A percentile compares a stretch with the other conserved stretches of the same genome.
Evolutionary conservation across 2,329 filamentous ascomycete species (phyloP).

Genomic region (Myotisia sp.): DNA sequence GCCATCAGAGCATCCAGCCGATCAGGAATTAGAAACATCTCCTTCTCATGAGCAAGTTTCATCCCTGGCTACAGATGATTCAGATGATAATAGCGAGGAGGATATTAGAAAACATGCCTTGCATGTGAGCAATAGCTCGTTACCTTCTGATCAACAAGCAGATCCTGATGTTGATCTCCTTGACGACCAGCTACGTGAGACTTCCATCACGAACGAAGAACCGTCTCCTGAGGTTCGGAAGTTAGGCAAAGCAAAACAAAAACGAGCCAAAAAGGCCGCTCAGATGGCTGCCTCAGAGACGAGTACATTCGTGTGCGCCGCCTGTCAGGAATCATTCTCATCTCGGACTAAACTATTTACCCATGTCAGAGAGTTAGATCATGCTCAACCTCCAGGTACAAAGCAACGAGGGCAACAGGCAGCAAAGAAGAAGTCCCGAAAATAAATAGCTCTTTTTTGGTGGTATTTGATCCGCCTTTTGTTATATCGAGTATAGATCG

Average conservation of each 20-base stretch:
- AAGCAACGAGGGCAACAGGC: slow-evolving; percentile 1
- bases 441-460: no score
- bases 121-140: neutral
- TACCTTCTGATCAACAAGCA: no score
- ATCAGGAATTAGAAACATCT: neutral
- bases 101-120: slow-evolving; percentile 8
- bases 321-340: slow-evolving; percentile 64
- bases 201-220: slow-evolving; percentile 5
- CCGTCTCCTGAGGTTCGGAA: slow-evolving; percentile 17
- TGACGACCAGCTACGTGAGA: slow-evolving; percentile 11
- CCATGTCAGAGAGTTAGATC: slow-evolving; percentile 52
- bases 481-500: no score
- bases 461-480: no score
- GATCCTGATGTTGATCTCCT: no score
- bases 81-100: slow-evolving; percentile 16
- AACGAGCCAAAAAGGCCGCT: slow-evolving; percentile 37
- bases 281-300: slow-evolving; percentile 15
- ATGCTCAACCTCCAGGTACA: slow-evolving; percentile 44
- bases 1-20: neutral
- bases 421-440: slow-evolving; percentile 8
- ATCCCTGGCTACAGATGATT: slow-evolving; percentile 7
- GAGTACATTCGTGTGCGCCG: slow-evolving; percentile 52
- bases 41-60: neutral
- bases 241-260: slow-evolving; percentile 40
- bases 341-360: slow-evolving; percentile 59